Conservation (phyloP, 306 rosid genomes). For the Trifolium subterraneum region DNA sequence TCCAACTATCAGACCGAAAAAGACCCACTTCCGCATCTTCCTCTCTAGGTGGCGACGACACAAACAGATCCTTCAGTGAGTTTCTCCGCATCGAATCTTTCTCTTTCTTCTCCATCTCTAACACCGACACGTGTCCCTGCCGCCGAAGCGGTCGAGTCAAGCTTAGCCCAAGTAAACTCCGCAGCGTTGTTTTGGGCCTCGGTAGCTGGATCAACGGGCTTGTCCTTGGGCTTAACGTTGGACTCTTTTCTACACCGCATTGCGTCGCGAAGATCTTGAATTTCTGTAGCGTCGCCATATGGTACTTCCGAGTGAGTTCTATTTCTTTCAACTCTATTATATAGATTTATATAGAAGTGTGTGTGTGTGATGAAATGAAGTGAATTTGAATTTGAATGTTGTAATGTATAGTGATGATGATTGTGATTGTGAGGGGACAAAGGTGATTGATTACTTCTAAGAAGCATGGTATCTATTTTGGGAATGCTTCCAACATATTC, state of each 20-base stretch:
- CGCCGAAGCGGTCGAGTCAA: constrained; percentile 52
- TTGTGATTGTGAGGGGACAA: constrained; percentile 43
- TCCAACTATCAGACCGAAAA: constrained; percentile 43
- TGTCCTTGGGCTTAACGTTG: constrained; percentile 77
- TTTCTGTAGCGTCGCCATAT: constrained; percentile 78
- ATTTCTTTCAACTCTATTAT: constrained; percentile 19
- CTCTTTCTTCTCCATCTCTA: constrained; percentile 38
- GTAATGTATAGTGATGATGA: neutral
- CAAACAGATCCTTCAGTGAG: constrained; percentile 76
- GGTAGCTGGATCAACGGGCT: constrained; percentile 77
- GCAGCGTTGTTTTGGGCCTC: constrained; percentile 71
- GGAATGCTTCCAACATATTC: constrained; percentile 49
- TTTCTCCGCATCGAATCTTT: constrained; percentile 55
- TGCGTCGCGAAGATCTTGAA: constrained; percentile 80
- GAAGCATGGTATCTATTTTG: constrained; percentile 62
- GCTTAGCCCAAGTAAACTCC: constrained; percentile 63
- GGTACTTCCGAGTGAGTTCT: neutral
- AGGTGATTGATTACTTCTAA: constrained; percentile 51
- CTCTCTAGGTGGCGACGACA: constrained; percentile 63
- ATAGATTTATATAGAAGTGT: neutral
- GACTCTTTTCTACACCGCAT: constrained; percentile 78
- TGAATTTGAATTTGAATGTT: constrained; percentile 60
- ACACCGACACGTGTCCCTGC: constrained; percentile 39
- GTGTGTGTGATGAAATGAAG: neutral
- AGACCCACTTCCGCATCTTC: constrained; percentile 31